Percentiles rank a stretch among this genome's conserved stretches.
phyloP scores from a whole-genome alignment of 768 basidiomycete genomes.

The Rhizopogon vesiculosus region DNA sequence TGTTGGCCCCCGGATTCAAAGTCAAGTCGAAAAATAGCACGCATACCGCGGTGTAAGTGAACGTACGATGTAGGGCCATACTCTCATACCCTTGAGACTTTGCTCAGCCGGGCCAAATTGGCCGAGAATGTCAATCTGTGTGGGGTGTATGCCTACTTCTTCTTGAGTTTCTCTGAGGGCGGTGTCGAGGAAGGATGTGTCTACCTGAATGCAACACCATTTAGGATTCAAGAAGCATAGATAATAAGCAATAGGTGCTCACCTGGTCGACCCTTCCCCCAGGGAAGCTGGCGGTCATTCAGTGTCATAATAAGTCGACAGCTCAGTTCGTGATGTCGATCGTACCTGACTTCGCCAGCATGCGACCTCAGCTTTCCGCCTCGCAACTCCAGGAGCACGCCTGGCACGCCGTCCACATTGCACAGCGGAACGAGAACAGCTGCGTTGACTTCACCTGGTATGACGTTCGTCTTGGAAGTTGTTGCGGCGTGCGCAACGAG shows the following conservation, averaged over 20 bases:
- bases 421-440: slow-evolving; percentile 76
- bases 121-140: slow-evolving; percentile 62
- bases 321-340: too few relatives aligned
- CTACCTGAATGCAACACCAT: slow-evolving; percentile 31
- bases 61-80: slow-evolving; percentile 77
- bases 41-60: slow-evolving; percentile 49
- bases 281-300: slow-evolving; percentile 53
- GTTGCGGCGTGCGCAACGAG: not conserved
- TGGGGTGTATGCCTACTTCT: slow-evolving; percentile 59
- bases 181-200: slow-evolving; percentile 46
- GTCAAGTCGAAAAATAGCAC: slow-evolving; percentile 30
- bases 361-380: slow-evolving; percentile 41
- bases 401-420: slow-evolving; percentile 62
- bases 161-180: slow-evolving; percentile 74
- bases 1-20: too few relatives aligned
- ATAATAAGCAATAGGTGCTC: slow-evolving; percentile 31
- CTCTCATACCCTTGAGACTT: slow-evolving; percentile 54
- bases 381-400: slow-evolving; percentile 61
- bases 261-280: slow-evolving; percentile 66
- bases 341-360: slow-evolving; percentile 72
- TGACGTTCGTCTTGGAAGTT: slow-evolving; percentile 53
- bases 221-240: too few relatives aligned
- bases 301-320: not conserved
- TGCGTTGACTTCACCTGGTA: slow-evolving; percentile 41
- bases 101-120: slow-evolving; percentile 57